A percentile compares a stretch with the other conserved stretches of the same genome.
Evolutionary conservation across 208 protist species (phyloP).

Genomic region (Leptomonas pyrrhocoris): DNA sequence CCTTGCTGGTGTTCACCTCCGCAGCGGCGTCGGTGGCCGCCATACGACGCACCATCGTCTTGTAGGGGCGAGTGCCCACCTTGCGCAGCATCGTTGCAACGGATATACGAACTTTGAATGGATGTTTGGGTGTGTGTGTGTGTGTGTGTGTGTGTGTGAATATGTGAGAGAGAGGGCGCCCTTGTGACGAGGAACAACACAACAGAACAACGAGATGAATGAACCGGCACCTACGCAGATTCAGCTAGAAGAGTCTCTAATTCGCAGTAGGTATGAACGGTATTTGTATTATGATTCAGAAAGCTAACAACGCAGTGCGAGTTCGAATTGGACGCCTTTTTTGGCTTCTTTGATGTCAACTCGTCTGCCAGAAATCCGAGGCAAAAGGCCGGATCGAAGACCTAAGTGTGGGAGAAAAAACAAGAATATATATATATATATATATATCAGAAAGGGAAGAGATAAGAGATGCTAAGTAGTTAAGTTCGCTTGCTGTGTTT

Average conservation of each 20-base stretch:
- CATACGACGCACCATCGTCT: slow-evolving; percentile 78
- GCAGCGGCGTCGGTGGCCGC: slow-evolving; percentile 56
- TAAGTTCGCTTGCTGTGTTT: slow-evolving; percentile 11
- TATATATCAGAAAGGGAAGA: slow-evolving; percentile 6
- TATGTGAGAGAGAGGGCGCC: too few species aligned
- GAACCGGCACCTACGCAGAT: too few species aligned
- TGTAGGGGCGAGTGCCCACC: slow-evolving; percentile 68
- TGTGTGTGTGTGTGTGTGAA: too few species aligned
- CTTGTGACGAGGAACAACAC: too few species aligned
- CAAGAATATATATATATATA: slow-evolving; percentile 4
- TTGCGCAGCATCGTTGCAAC: slow-evolving; percentile 66
- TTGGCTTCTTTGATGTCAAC: not conserved
- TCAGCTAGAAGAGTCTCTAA: too few species aligned
- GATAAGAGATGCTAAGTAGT: slow-evolving; percentile 20
- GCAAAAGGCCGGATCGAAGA: not conserved
- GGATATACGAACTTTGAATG: too few species aligned
- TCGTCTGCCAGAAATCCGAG: not conserved
- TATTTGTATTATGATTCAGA: too few species aligned
- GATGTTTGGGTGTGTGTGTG: too few species aligned
- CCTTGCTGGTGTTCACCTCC: slow-evolving; percentile 45
- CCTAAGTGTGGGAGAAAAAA: not conserved
- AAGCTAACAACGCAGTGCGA: too few species aligned
- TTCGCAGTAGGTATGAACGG: too few species aligned
- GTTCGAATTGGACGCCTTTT: too few species aligned
- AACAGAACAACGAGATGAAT: too few species aligned